Conservation (phyloP, 2,329 filamentous ascomycete species). For the Sclerotinia spermophila region DNA sequence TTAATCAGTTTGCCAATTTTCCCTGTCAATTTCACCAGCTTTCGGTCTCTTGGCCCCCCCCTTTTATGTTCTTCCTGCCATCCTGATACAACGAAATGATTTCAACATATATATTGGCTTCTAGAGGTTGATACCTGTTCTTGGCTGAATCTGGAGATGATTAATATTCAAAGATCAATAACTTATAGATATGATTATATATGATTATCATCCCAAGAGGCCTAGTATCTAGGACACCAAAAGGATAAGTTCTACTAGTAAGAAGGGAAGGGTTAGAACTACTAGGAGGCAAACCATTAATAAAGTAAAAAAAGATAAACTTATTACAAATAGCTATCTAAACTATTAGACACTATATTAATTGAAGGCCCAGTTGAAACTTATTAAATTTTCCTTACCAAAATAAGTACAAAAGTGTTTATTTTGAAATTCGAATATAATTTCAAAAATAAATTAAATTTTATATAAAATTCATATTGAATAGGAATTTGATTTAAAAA, state of each 20-base stretch:
- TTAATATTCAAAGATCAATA: neutral
- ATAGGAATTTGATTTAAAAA: too few species aligned
- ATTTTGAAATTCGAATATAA: too few species aligned
- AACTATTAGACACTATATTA: too few species aligned
- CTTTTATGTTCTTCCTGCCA: neutral
- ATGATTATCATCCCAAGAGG: neutral
- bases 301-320: neutral
- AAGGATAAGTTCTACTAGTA: neutral
- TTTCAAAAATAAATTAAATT: too few species aligned
- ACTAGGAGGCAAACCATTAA: neutral
- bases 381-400: too few species aligned
- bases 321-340: neutral
- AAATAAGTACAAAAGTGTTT: too few species aligned
- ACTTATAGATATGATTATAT: neutral
- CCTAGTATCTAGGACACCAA: neutral
- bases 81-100: constrained; percentile 5
- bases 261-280: neutral
- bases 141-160: neutral
- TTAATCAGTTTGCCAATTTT: neutral
- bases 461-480: too few species aligned
- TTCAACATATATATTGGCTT: neutral
- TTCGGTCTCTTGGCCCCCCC: neutral
- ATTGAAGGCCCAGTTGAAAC: too few species aligned
- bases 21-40: constrained; percentile 7
- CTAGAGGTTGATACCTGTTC: neutral